Conservation (phyloP, 306 rosid species). For the Acacia crassicarpa region DNA sequence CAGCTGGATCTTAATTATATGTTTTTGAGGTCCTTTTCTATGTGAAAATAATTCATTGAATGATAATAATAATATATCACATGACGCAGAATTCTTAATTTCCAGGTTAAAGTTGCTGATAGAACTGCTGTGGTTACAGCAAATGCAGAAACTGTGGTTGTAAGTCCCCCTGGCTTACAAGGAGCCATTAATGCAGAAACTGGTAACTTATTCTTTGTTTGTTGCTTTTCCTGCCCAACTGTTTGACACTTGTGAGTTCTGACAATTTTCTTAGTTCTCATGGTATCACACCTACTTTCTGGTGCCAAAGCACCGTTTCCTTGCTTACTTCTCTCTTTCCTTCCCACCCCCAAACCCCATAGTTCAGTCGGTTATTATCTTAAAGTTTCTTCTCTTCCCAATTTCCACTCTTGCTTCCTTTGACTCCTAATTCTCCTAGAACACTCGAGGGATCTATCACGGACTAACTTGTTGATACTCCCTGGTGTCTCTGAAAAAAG, state of each 20-base stretch:
- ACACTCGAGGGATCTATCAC: background rate
- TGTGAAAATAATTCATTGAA: conserved; percentile 14
- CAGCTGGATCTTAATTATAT: conserved; percentile 17
- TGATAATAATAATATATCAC: background rate
- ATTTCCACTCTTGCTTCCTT: background rate
- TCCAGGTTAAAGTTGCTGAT: conserved; percentile 79
- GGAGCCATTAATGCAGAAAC: conserved; percentile 71
- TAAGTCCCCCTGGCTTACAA: conserved; percentile 75
- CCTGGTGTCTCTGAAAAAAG: background rate
- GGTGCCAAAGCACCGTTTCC: background rate
- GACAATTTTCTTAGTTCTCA: background rate
- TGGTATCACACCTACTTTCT: background rate
- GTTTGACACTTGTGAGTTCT: background rate
- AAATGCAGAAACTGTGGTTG: conserved; percentile 90
- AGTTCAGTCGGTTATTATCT: background rate
- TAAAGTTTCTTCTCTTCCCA: background rate
- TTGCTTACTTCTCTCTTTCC: background rate
- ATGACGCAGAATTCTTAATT: conserved; percentile 15
- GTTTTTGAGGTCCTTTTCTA: conserved; percentile 5
- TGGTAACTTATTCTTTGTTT: conserved; percentile 43
- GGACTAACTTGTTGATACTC: background rate
- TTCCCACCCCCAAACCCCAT: background rate
- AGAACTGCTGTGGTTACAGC: conserved; percentile 71
- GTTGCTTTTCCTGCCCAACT: background rate
- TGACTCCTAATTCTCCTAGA: background rate